Evolutionary conservation across 2,329 filamentous ascomycete species (phyloP), one percentile per base, ranked within the genome.

Genomic region (Bipolaris zeicola): DNA sequence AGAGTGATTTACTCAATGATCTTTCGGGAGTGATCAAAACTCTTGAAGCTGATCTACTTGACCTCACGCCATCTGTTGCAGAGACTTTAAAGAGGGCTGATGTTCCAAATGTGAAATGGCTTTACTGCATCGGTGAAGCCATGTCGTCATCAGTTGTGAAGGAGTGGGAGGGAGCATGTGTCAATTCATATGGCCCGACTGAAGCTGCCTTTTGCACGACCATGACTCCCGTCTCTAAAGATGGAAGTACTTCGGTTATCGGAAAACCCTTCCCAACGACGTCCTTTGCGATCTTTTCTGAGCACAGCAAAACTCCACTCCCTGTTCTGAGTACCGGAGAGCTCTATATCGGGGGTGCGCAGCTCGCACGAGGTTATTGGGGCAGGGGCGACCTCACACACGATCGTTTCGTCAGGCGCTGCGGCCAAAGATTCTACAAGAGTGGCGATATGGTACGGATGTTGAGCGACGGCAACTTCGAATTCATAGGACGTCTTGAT

Each of bases 161-260:
- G 26, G 66, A 74, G 53, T 80, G 78, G 78, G 64, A 63, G 13
- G 69, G 69, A 10, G 66, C 72, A 42, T 79, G 78, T 53, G 75
- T 79, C 47, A 80, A 80, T 48, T 79, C 78, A 5, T 80, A 79
- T 50, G 78, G 78, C 3, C 78, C 78, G 14, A 76, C 69, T 26
- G 78, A 80, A 62, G 76, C 77, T 39, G 77, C 78, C 2, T 79
- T 80, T 63, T 79, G 77, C 55, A 78, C 75, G n/a, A 79, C 78
- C 10, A 79, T 80, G 20, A 75, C 69, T 10, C 68, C 71, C 1
- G 69, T 72, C 3, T 62, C 56, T 13, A 64, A 63, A 22, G 50
- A 68, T 6, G 43, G 60, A 5, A 78, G 74, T 47, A 66, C 73
- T 6, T 70, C 73, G n/a, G 68, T 79, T 34, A 78, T 80, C 33